Evolutionary conservation across 805 yeast genomes (phyloP).

Genomic region (Suhomyces pyralidae): DNA sequence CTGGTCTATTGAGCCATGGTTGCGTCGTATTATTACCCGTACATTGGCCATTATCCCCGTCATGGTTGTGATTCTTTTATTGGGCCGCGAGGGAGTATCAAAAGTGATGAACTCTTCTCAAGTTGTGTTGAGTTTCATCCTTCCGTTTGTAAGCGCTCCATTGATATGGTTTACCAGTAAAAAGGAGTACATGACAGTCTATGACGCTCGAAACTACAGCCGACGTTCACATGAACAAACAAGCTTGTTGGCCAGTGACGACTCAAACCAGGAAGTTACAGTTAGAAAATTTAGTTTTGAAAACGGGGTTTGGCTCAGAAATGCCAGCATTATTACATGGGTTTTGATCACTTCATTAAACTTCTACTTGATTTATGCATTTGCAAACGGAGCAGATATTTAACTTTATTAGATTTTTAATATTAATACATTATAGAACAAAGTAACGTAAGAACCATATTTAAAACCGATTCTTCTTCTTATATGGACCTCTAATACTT

Average conservation of each 20-base stretch:
- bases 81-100: conserved; percentile 45
- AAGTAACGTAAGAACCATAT: neutral
- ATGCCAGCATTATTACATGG: conserved; percentile 39
- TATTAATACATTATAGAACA: conserved; percentile 3
- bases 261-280: conserved; percentile 8
- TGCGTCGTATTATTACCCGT: conserved; percentile 40
- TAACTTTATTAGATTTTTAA: conserved; percentile 10
- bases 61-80: conserved; percentile 30
- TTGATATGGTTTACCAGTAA: conserved; percentile 43
- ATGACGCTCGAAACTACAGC: conserved; percentile 15
- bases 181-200: conserved; percentile 39
- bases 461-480: conserved; percentile 27
- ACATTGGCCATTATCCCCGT: conserved; percentile 43
- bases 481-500: conserved; percentile 38
- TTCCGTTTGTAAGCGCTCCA: conserved; percentile 45
- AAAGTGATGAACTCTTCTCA: conserved; percentile 45
- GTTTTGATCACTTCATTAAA: conserved; percentile 37
- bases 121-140: conserved; percentile 42
- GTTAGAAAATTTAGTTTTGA: conserved; percentile 32
- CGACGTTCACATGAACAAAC: conserved; percentile 8
- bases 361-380: conserved; percentile 39
- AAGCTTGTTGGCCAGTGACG: conserved; percentile 9
- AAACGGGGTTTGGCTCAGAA: conserved; percentile 33
- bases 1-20: conserved; percentile 44
- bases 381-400: conserved; percentile 40